phyloP scores from a whole-genome alignment of 176 grass and related monocot genomes.

The Neostapfia colusana region DNA sequence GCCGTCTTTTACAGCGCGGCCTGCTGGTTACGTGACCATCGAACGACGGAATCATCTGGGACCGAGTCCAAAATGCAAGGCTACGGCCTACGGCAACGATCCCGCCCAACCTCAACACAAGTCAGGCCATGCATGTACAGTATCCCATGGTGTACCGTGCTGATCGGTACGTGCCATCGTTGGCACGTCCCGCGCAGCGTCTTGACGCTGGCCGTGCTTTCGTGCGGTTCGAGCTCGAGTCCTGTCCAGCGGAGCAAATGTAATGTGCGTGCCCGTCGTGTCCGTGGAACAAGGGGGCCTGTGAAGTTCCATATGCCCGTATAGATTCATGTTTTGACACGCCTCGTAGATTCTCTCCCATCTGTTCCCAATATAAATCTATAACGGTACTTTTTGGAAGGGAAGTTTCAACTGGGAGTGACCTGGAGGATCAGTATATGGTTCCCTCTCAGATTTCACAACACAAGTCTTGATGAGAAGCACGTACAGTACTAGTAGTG shows the following conservation, averaged over 20 bases:
- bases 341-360: not conserved
- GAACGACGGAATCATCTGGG: too few relatives aligned
- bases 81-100: too few relatives aligned
- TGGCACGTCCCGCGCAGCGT: constrained; percentile 23
- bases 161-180: not conserved
- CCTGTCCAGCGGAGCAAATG: not conserved
- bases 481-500: too few relatives aligned
- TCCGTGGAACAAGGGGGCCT: not conserved
- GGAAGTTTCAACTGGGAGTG: not conserved
- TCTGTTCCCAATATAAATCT: too few relatives aligned
- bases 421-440: not conserved
- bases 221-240: not conserved
- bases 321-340: not conserved
- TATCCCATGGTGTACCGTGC: not conserved
- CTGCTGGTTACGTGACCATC: not conserved
- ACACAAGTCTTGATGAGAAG: not conserved
- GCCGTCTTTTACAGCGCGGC: not conserved
- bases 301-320: not conserved
- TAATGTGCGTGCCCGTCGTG: not conserved
- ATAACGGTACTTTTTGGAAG: not conserved
- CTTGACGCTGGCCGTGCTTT: not conserved
- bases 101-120: too few relatives aligned
- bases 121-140: too few relatives aligned
- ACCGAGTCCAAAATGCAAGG: too few relatives aligned
- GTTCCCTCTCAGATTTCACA: not conserved